A percentile compares a stretch with the other conserved stretches of the same genome.
Evolutionary conservation across 106 monocot genomes (phyloP).

Genomic region (Phalaenopsis aphrodite): DNA sequence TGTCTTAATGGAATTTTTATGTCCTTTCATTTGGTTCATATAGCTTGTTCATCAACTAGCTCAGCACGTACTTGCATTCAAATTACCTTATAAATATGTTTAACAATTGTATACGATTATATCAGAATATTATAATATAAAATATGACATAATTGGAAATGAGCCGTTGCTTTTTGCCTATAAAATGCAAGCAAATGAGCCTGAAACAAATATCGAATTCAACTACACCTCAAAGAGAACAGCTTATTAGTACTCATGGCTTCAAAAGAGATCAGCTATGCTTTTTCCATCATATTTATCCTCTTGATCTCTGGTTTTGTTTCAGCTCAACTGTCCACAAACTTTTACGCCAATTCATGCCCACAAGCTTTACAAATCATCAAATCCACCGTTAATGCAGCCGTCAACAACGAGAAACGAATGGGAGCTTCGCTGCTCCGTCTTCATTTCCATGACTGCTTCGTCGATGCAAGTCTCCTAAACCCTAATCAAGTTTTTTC

Average conservation of each 20-base stretch:
- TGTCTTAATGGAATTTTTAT: too few species aligned
- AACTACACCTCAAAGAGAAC: too few species aligned
- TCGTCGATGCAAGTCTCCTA: slow-evolving; percentile 27
- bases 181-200: too few species aligned
- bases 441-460: slow-evolving; percentile 61
- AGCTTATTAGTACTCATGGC: neutral
- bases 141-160: too few species aligned
- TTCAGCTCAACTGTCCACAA: slow-evolving; percentile 42
- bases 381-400: slow-evolving; percentile 31
- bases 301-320: slow-evolving; percentile 11
- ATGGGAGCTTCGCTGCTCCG: slow-evolving; percentile 55
- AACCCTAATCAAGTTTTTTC: neutral
- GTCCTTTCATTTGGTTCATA: too few species aligned
- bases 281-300: neutral
- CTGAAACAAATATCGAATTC: too few species aligned
- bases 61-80: too few species aligned
- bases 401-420: slow-evolving; percentile 34
- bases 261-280: neutral
- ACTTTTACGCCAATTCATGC: slow-evolving; percentile 37
- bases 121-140: too few species aligned
- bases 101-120: too few species aligned
- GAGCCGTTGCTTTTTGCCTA: too few species aligned
- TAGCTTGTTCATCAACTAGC: too few species aligned
- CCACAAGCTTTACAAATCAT: slow-evolving; percentile 27
- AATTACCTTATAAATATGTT: too few species aligned